Evolutionary conservation across 495 filamentous ascomycete species (phyloP).

Genomic region (Margaritispora aquatica): DNA sequence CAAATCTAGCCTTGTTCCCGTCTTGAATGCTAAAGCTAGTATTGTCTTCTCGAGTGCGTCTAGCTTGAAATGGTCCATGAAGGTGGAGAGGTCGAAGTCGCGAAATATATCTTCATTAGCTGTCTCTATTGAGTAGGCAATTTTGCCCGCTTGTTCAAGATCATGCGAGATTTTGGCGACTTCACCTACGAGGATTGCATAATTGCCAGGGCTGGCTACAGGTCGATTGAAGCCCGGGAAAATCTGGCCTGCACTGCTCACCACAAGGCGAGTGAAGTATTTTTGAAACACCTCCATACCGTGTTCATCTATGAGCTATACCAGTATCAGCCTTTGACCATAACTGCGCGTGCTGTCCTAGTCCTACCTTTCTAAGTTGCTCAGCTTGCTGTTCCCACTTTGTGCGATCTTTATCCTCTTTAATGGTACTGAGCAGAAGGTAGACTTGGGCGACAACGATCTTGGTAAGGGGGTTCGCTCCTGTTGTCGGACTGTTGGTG

Average conservation of each 20-base stretch:
- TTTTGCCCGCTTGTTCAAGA: conserved; percentile 74
- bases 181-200: conserved; percentile 73
- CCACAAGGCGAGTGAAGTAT: conserved; percentile 85
- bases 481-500: conserved; percentile 56
- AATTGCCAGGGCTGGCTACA: conserved; percentile 68
- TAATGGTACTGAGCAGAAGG: conserved; percentile 86
- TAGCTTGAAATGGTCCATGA: conserved; percentile 90
- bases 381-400: conserved; percentile 94
- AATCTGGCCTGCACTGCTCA: conserved; percentile 76
- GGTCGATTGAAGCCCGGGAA: conserved; percentile 69
- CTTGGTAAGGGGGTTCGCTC: conserved; percentile 60
- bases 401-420: conserved; percentile 80
- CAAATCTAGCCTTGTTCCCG: conserved; percentile 68
- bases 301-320: conserved; percentile 84
- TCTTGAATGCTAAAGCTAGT: conserved; percentile 84
- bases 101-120: conserved; percentile 80
- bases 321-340: conserved; percentile 12
- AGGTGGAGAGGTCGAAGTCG: conserved; percentile 88
- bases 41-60: conserved; percentile 81
- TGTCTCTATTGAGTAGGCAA: conserved; percentile 86
- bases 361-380: conserved; percentile 88
- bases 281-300: conserved; percentile 94
- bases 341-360: neutral
- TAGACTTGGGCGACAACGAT: conserved; percentile 94
- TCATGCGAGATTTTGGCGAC: conserved; percentile 79